Base-by-base conservation (phyloP, 2,329 filamentous ascomycete genomes). In the Cryphonectria carpinicola region DNA sequence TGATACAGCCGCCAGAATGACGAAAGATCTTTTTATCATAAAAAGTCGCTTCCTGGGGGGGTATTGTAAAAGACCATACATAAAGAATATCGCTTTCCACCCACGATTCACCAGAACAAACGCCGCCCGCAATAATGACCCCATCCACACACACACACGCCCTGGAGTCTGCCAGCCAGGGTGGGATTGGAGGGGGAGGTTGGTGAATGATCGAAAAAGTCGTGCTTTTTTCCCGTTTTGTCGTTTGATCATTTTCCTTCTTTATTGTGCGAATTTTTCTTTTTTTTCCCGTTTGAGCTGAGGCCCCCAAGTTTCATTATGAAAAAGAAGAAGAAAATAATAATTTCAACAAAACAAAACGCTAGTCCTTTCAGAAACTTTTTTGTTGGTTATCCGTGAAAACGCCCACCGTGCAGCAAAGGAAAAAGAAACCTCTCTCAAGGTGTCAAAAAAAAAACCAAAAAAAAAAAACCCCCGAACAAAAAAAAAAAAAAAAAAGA, bases 91-190 rank as follows among this genome's bases (percentile, higher is more conserved):
- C 63, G 43, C 63, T 75, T 68, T 70, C 67, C 69, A 65, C 64
- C 67, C 74, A 71, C 77, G 77, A 74, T 83, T 83, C 82, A 83
- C 81, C 82, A 83, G 81, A 83, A 80, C 80, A 84, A 82, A 81
- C 79, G 77, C 79, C 79, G 72, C 74, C 74, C 66, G 71, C 65
- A 68, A 67, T 68, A 65, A 62, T 39, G 43, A 54, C 63, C 39
- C 65, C 70, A 11, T 13, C 37, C 37, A 32, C 10, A 11, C 67
- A 32, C 10, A 11, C 67, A 8, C 25, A 17, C 19, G 19, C 17
- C 43, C 75, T 75, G 74, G 76, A 76, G 63, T 77, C 75, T 76
- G 70, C 76, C 75, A 77, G 76, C 76, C 74, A 76, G 74, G 71
- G 68, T 3, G 67, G 67, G 1, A 39, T 39, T 11, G 37, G 17